Evolutionary conservation across 257 asterid genomes (phyloP).

Genomic region (Nicotiana noctiflora): DNA sequence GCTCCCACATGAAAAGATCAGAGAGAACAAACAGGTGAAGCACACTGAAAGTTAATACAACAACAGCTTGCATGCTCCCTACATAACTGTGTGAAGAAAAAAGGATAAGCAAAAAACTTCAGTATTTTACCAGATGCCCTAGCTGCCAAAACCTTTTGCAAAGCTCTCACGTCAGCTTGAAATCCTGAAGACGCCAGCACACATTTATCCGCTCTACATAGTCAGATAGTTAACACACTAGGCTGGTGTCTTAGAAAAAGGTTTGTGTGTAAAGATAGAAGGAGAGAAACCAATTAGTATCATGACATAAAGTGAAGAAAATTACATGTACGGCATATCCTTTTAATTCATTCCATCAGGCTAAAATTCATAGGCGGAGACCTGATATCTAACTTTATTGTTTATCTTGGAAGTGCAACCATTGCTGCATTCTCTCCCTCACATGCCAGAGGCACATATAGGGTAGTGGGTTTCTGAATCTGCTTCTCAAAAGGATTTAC

Average conservation of each 20-base stretch:
- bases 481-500: background rate
- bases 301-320: conserved; percentile 1
- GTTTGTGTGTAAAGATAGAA: background rate
- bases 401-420: background rate
- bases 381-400: background rate
- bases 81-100: background rate
- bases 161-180: conserved; percentile 96
- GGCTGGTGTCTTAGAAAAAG: background rate
- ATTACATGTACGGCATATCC: background rate
- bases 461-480: background rate
- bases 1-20: background rate
- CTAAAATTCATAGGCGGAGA: background rate
- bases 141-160: conserved; percentile 60
- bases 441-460: background rate
- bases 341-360: background rate
- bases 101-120: background rate
- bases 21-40: background rate
- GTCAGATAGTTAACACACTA: background rate
- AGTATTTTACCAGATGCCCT: conserved; percentile 37
- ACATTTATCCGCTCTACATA: conserved; percentile 68
- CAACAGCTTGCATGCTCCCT: background rate
- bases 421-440: background rate
- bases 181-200: conserved; percentile 93
- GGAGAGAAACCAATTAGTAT: background rate
- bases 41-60: background rate